Evolutionary conservation across 768 basidiomycete species (phyloP), one percentile per base, ranked within the genome.

Genomic region (Coprinopsis cinerea): DNA sequence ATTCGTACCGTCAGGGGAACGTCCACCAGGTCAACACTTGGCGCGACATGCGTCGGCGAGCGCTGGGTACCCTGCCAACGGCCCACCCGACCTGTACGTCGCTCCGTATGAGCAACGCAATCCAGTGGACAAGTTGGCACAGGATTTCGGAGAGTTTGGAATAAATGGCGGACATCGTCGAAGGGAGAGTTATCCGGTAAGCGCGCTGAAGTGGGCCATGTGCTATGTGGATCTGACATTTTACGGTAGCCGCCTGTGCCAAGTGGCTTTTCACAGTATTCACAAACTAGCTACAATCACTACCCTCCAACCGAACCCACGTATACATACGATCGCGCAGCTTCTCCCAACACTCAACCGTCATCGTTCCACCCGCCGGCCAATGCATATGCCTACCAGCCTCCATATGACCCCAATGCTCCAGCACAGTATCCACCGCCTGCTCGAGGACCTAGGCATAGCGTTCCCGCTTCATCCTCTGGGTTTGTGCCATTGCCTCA

Each of bases 131-230:
- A 69, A 71, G 34, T 48, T 88, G n/a, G 64, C 78, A 18, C 77
- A 75, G 50, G 82, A 85, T 43, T 83, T 90, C 53, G 75, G 76
- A 14, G 85, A 87, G 55, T 70, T 92, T 53, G 75, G 76, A 7
- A 61, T 89, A 17, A 70, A 73, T 43, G 71, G 72, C 53, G 61
- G 64, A 48, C 51, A 61, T 26, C 70, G 69, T 57, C 70, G 79
- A 47, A 72, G 79, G 56, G 81, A 84, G 51, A 87, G 71, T 48
- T 76, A 71, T 58, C 73, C 81, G 25, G 86, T 87, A 52, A 61
- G 80, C n/a, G n/a, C n/a, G n/a, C n/a, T n/a, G n/a, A n/a, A n/a
- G n/a, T n/a, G n/a, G n/a, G n/a, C n/a, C n/a, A n/a, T n/a, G n/a
- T n/a, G n/a, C n/a, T n/a, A n/a, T n/a, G n/a, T n/a, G n/a, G n/a